Base-by-base conservation (phyloP, 495 filamentous ascomycete genomes). In the Podospora appendiculata region DNA sequence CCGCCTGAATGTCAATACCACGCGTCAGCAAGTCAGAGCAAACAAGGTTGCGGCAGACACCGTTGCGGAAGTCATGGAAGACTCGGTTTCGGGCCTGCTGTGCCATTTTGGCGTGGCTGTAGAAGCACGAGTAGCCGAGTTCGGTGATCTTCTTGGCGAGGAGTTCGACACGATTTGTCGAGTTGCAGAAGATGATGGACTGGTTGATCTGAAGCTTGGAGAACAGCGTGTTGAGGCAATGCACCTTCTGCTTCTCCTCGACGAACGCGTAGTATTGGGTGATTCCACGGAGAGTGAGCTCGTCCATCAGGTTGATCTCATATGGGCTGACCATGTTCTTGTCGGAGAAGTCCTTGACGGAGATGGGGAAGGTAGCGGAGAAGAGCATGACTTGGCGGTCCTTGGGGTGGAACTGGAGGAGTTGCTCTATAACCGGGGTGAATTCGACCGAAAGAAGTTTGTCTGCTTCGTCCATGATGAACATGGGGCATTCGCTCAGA, bases 131-230 rank as follows among this genome's bases (percentile, higher is more conserved):
- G 71, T 97, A 99, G 40, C 93, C 93, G 51, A 99, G 80, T 66
- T 99, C 93, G 12, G 94, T 97, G 64, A 99, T 99, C 69, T 97
- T 99, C 76, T 99, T 99, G 35, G 93, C 93, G 16, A 99, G 79
- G 14, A 99, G 76, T 68, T 99, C 93, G 14, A 99, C 93, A 42
- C 93, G 90, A 64, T 96, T 96, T 40, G 93, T 97, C 40, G 94
- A 97, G 67, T 99, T 99, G 77, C 93, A 99, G 75, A 99, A 99
- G 62, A 99, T 99, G 73, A 99, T 99, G 46, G 94, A 97, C 75
- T 99, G 93, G 69, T 99, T 99, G 72, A 99, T 99, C 70, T 97
- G 93, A 11, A 99, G 83, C 72, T 96, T 96, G 48, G 88, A 94
- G 77, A 99, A 99, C 40, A 99, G 83, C 1, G 93, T 99, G 72